phyloP scores from a whole-genome alignment of 2,329 filamentous ascomycete species.

The Sporothrix pseudoabietina region DNA sequence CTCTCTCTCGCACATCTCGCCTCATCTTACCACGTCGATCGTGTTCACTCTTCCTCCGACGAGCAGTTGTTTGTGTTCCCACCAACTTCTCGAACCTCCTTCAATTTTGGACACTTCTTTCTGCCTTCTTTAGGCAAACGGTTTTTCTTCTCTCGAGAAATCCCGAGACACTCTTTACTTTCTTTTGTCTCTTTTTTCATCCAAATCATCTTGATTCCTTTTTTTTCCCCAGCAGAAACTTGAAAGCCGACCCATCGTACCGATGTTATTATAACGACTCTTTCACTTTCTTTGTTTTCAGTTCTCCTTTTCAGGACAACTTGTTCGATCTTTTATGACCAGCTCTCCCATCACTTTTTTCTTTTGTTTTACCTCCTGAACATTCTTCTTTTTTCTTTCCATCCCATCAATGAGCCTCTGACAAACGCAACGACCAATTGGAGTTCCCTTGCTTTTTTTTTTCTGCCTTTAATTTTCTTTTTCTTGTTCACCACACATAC shows the following conservation, averaged over 20 bases:
- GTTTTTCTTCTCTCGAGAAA: background rate
- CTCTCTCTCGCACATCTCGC: background rate
- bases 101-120: constrained; percentile 18
- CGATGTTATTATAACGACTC: constrained; percentile 51
- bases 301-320: constrained; percentile 36
- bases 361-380: constrained; percentile 43
- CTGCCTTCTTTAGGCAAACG: background rate
- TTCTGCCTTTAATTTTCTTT: constrained; percentile 32
- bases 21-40: constrained; percentile 30
- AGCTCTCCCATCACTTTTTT: constrained; percentile 39
- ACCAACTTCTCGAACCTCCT: background rate
- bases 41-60: constrained; percentile 24
- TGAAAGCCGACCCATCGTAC: constrained; percentile 37
- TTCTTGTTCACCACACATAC: constrained; percentile 1
- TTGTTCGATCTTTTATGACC: constrained; percentile 31
- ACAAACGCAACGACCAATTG: constrained; percentile 44
- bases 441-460: constrained; percentile 43
- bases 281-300: constrained; percentile 38
- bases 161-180: constrained; percentile 25
- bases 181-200: constrained; percentile 20
- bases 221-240: constrained; percentile 17
- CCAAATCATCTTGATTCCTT: constrained; percentile 1
- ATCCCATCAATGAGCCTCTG: constrained; percentile 49
- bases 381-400: constrained; percentile 30
- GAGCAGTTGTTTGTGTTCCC: constrained; percentile 8